Evolutionary conservation across 1,284 basidiomycete species (phyloP), one percentile per base, ranked within the genome.

Genomic region (Waitea zeae): DNA sequence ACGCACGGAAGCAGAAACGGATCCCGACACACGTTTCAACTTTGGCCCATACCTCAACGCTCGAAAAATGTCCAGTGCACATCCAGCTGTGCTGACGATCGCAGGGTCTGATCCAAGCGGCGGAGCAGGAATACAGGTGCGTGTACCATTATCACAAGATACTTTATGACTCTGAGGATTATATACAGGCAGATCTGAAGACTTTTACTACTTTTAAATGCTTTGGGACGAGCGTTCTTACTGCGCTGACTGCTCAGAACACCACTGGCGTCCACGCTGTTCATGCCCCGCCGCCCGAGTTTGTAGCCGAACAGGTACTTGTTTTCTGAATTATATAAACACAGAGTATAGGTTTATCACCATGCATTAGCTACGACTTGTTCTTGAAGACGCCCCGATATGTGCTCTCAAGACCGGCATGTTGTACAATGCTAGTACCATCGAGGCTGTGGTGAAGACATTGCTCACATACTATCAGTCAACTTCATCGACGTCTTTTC

Each of bases 201-300:
- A 84, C 83, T 1, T 79, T 87, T 42, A 72, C 81, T 2, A 76
- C 84, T 0, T 67, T 82, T 18, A 66, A 65, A 20, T 83, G 81
- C 45, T 95, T 90, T 48, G 92, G 87, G 13, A 67, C 82, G n/a
- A 83, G 76, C 38, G 87, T 76, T 3, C 58, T 93, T 36, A 95
- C 92, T 0, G 89, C 88, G 0, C 53, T 96, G 31, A 92, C 87
- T 0, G 84, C 90, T 0, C 92, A 97, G 51, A 95, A 95, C 51
- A 95, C 90, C 0, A 63, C 55, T 0, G 89, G 88, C 3, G 89
- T 96, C 0, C 71, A 83, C 40, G 77, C 54, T 1, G 63, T 88
- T 0, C 70, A 81, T 42, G 58, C 70, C 2, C 50, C 66, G 1
- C 75, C 81, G 0, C 64, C 77, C 0, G 62, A 64, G 4, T 88